Conservation (phyloP, 2,329 filamentous ascomycete genomes). For the Colletotrichum sp. region DNA sequence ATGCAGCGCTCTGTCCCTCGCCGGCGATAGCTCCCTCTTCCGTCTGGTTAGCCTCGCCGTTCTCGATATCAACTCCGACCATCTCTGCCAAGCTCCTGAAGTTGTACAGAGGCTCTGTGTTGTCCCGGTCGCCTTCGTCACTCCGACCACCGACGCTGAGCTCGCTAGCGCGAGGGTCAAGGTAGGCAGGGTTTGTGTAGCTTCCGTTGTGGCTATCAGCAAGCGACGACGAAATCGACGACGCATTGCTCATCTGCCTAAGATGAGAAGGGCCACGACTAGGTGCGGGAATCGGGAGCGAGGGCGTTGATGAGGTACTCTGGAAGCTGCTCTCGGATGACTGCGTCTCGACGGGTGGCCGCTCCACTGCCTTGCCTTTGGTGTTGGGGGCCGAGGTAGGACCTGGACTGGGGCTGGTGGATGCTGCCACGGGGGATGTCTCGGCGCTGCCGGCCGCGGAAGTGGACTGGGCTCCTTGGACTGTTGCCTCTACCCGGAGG, state of each 20-base stretch:
- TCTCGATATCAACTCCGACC: constrained; percentile 70
- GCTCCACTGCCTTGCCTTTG: constrained; percentile 77
- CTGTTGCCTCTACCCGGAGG: constrained; percentile 60
- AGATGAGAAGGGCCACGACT: constrained; percentile 72
- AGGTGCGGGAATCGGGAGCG: constrained; percentile 52
- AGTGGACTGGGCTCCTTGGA: constrained; percentile 42
- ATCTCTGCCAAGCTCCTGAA: constrained; percentile 87
- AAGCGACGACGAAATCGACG: constrained; percentile 80
- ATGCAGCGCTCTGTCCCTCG: constrained; percentile 22
- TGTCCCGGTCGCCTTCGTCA: constrained; percentile 55
- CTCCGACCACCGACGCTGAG: constrained; percentile 54
- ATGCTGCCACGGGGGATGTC: constrained; percentile 33
- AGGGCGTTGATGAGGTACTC: constrained; percentile 36
- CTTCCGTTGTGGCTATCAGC: constrained; percentile 69
- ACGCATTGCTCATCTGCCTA: constrained; percentile 85
- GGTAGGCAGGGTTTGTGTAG: constrained; percentile 42
- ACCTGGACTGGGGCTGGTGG: constrained; percentile 32
- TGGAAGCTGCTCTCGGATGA: constrained; percentile 18
- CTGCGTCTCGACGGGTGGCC: constrained; percentile 36
- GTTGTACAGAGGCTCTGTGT: constrained; percentile 85
- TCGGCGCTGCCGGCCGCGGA: constrained; percentile 4
- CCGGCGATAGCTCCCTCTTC: constrained; percentile 29
- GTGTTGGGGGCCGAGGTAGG: constrained; percentile 41
- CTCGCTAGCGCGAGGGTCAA: constrained; percentile 58
- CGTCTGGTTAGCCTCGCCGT: constrained; percentile 42